Evolutionary conservation across 345 rosid species (phyloP).

Genomic region (Populus alba): DNA sequence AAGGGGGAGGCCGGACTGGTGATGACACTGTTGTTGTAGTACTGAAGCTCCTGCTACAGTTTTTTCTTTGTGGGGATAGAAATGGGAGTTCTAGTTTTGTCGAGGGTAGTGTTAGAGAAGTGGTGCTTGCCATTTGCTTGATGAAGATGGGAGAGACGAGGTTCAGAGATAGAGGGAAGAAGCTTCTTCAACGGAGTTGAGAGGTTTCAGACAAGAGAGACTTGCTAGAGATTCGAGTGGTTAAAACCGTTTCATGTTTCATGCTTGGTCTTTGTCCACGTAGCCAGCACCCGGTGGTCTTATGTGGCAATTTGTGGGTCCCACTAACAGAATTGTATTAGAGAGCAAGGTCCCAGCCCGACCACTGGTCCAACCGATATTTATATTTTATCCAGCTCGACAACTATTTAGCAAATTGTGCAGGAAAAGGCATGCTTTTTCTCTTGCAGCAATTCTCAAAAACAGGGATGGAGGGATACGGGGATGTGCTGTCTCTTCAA

Average conservation of each 20-base stretch:
- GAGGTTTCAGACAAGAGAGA: too few relatives aligned
- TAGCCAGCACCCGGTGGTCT: background rate
- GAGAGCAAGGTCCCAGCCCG: too few relatives aligned
- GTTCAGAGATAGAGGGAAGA: background rate
- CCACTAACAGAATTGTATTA: background rate
- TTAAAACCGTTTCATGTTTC: background rate
- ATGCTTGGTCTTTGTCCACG: slow-evolving; percentile 11
- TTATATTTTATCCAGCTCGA: too few relatives aligned
- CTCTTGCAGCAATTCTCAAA: too few relatives aligned
- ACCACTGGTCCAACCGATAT: too few relatives aligned
- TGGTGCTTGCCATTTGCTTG: slow-evolving; percentile 25
- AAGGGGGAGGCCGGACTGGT: background rate
- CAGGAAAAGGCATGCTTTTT: too few relatives aligned
- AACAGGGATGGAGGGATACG: background rate
- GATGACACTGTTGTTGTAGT: background rate
- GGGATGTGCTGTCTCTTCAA: background rate
- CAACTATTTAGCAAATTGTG: too few relatives aligned
- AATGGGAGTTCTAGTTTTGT: slow-evolving; percentile 24
- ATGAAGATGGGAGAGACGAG: too few relatives aligned
- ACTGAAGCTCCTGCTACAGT: background rate
- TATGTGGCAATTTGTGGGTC: background rate
- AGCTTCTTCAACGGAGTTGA: background rate
- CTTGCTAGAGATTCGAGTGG: background rate
- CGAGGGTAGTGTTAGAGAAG: slow-evolving; percentile 28
- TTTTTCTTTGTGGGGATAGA: slow-evolving; percentile 18